Percentiles rank a stretch among this genome's conserved stretches.
phyloP scores from a whole-genome alignment of 441 rosid species.

The Omphalea diandra region DNA sequence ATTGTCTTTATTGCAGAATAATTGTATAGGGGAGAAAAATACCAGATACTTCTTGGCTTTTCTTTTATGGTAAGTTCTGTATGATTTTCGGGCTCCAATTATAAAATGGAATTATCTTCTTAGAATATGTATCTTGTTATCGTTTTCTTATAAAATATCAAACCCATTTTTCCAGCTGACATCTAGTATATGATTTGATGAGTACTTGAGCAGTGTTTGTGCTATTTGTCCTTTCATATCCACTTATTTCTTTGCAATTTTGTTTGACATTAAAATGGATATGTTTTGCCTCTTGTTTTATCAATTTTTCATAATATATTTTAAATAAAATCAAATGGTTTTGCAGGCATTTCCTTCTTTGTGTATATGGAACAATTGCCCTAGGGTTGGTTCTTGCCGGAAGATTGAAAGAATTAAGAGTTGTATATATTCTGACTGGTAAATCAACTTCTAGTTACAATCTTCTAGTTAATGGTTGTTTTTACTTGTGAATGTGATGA shows the following conservation, averaged over 20 bases:
- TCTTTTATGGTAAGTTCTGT: conserved; percentile 64
- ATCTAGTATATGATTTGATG: not conserved
- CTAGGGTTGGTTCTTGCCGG: conserved; percentile 81
- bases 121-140: conserved; percentile 1
- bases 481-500: conserved; percentile 4
- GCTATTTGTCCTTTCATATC: not conserved
- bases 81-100: conserved; percentile 6
- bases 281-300: conserved; percentile 7
- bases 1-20: conserved; percentile 52
- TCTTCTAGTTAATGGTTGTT: conserved; percentile 3
- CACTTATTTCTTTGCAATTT: conserved; percentile 10
- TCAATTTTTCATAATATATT: conserved; percentile 6
- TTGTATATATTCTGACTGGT: conserved; percentile 65
- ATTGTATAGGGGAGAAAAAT: conserved; percentile 78
- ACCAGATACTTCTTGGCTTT: conserved; percentile 70
- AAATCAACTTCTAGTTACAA: conserved; percentile 7
- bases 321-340: conserved; percentile 5
- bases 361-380: conserved; percentile 74
- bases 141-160: not conserved
- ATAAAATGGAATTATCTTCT: not conserved
- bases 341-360: conserved; percentile 84
- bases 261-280: conserved; percentile 4
- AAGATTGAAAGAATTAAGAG: conserved; percentile 60
- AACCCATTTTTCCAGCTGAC: not conserved
- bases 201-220: not conserved